Conservation (phyloP, 2,329 filamentous ascomycete species). For the Paracamarosporium sp. region DNA sequence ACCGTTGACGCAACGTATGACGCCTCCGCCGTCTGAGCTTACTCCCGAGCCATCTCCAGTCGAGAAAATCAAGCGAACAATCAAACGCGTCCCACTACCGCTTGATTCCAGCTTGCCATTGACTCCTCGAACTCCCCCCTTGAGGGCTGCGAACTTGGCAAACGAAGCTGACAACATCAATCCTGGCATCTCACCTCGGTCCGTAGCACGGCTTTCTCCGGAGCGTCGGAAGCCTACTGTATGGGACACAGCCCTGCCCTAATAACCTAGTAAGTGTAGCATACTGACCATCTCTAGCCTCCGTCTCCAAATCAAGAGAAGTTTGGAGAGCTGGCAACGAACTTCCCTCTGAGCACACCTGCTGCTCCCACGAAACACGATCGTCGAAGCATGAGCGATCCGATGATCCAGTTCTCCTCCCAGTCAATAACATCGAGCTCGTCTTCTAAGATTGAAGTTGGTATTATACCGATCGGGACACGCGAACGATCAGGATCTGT, state of each 20-base stretch:
- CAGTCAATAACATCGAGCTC: slow-evolving; percentile 17
- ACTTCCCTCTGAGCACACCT: slow-evolving; percentile 31
- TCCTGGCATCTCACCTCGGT: slow-evolving; percentile 30
- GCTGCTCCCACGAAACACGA: slow-evolving; percentile 22
- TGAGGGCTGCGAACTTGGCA: slow-evolving; percentile 15
- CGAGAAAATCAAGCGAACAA: slow-evolving; percentile 6
- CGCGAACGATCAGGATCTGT: slow-evolving; percentile 22
- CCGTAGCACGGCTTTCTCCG: slow-evolving; percentile 25
- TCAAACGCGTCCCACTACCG: slow-evolving; percentile 12
- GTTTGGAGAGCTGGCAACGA: slow-evolving; percentile 31
- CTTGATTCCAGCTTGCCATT: slow-evolving; percentile 17
- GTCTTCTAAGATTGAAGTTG: slow-evolving; percentile 4
- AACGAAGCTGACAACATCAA: slow-evolving; percentile 26
- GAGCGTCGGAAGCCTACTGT: slow-evolving; percentile 33
- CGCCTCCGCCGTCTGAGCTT: slow-evolving; percentile 17
- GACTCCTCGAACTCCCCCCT: slow-evolving; percentile 26
- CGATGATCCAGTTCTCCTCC: slow-evolving; percentile 26
- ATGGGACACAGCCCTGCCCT: slow-evolving; percentile 16
- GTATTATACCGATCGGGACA: background rate
- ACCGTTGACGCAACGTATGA: slow-evolving; percentile 18
- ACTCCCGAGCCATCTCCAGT: slow-evolving; percentile 17
- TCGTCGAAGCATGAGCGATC: slow-evolving; percentile 35
- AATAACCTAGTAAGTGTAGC: background rate
- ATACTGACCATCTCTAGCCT: slow-evolving; percentile 19
- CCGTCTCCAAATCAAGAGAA: slow-evolving; percentile 28